These are phyloP conservation scores for Globisporangium viniferum DNA, from an alignment of 352 stramenopile genomes.

Conservation along the genomic window DNA sequence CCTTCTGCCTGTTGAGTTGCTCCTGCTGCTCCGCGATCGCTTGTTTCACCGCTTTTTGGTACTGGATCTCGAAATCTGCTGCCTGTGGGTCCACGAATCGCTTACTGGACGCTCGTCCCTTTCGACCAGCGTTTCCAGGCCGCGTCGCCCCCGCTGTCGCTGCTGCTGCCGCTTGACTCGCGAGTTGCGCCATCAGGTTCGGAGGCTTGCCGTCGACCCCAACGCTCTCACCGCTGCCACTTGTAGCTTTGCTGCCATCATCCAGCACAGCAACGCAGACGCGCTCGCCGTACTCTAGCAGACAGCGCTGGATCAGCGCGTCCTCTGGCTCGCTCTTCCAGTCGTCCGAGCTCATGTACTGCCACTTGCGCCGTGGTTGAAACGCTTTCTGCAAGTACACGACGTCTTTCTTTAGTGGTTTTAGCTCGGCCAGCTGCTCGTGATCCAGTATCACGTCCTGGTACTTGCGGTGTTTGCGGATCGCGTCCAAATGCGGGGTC, in stretches of 20 bases:
- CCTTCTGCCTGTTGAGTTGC: slow-evolving; percentile 34
- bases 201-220: neutral
- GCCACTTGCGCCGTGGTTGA: slow-evolving; percentile 39
- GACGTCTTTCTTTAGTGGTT: slow-evolving; percentile 41
- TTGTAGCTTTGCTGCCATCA: slow-evolving; percentile 1
- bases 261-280: slow-evolving; percentile 20
- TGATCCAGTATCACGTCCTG: slow-evolving; percentile 20
- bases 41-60: slow-evolving; percentile 50
- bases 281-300: slow-evolving; percentile 78
- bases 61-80: slow-evolving; percentile 60
- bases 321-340: slow-evolving; percentile 48
- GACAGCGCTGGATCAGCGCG: slow-evolving; percentile 69
- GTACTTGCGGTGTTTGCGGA: slow-evolving; percentile 30
- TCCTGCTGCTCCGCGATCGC: slow-evolving; percentile 46
- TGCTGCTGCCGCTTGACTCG: slow-evolving; percentile 41
- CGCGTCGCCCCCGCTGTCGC: slow-evolving; percentile 18
- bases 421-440: neutral
- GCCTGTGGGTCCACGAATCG: slow-evolving; percentile 21
- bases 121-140: neutral
- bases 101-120: neutral
- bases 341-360: slow-evolving; percentile 27
- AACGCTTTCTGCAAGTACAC: slow-evolving; percentile 37
- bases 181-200: slow-evolving; percentile 40
- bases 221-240: neutral
- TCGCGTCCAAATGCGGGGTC: slow-evolving; percentile 33